Base-by-base conservation (phyloP, 2,329 filamentous ascomycete genomes). In the Claviceps monticola region DNA sequence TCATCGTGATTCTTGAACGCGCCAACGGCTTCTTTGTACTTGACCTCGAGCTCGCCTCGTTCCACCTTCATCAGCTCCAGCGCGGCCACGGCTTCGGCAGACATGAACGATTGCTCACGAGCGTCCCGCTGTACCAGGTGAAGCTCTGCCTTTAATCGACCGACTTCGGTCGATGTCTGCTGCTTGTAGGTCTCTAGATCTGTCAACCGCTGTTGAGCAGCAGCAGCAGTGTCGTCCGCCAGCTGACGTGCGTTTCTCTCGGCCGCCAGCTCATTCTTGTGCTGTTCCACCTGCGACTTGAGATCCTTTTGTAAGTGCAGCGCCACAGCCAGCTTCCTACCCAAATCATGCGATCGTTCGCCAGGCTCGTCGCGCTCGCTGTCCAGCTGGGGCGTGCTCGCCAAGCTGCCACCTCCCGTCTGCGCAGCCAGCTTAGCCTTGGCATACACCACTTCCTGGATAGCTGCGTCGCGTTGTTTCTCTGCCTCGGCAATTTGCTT, bases 401-500 rank as follows among this genome's bases (percentile, higher is more conserved):
- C 73, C 49, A 81, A 76, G 59, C 84, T 88, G 51, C 81, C 76
- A 39, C 78, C 82, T 3, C 78, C 82, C 3, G 67, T 60, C 56
- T 89, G 84, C 7, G 89, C 90, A 34, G 90, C 90, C 49, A 96
- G 73, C 64, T 88, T 96, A 2, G 94, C 89, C 64, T 94, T 95
- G 37, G 90, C 88, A 67, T 97, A 97, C 0, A 93, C 86, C 1
- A 93, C 93, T 69, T 98, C 94, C 60, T 84, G 86, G 51, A 98
- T 83, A n/a, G 93, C 93, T 42, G 85, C 83, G 67, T 98, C 93
- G 49, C 94, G 80, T 70, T 98, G 93, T 64, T 87, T 90, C 65
- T 98, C 93, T 1, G 94, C 85, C 64, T 96, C 90, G 1, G 91
- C 90, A 55, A 98, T 90, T 55, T 91, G 82, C 65, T 85, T 90